These are phyloP conservation scores for Zygoascus sp. DNA, from an alignment of 1,139 yeast species.

Conservation along the genomic window DNA sequence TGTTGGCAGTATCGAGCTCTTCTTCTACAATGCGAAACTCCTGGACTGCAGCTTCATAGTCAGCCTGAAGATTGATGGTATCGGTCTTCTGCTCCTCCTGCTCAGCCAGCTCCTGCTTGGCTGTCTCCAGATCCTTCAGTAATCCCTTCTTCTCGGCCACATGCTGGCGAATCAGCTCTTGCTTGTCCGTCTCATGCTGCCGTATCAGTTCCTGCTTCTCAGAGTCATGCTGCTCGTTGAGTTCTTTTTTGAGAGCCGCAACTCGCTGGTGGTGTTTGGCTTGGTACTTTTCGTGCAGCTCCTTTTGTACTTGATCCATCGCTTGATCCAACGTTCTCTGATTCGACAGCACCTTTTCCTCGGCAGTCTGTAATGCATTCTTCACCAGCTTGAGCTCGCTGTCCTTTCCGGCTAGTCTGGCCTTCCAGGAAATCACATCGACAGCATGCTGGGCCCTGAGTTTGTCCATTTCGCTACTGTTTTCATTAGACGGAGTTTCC, in stretches of 20 bases:
- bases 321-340: constrained; percentile 43
- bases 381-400: constrained; percentile 25
- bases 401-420: constrained; percentile 29
- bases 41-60: constrained; percentile 43
- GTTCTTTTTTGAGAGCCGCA: constrained; percentile 24
- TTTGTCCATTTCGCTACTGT: constrained; percentile 9
- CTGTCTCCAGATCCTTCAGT: background rate
- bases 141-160: constrained; percentile 40
- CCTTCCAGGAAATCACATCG: constrained; percentile 26
- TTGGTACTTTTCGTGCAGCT: constrained; percentile 65
- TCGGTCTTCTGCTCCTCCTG: constrained; percentile 30
- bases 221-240: constrained; percentile 19
- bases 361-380: constrained; percentile 21
- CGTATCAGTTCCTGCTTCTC: constrained; percentile 40
- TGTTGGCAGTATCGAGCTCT: constrained; percentile 37
- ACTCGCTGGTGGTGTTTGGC: constrained; percentile 54
- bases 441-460: constrained; percentile 21
- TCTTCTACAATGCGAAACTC: constrained; percentile 52
- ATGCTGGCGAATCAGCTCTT: background rate
- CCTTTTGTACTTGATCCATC: constrained; percentile 57
- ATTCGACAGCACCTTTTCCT: constrained; percentile 34
- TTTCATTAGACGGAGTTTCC: too few species aligned
- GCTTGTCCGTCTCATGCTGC: background rate
- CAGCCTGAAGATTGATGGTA: constrained; percentile 44
- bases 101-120: background rate